Base-by-base conservation (phyloP, 306 rosid genomes). In the Senna tora region DNA sequence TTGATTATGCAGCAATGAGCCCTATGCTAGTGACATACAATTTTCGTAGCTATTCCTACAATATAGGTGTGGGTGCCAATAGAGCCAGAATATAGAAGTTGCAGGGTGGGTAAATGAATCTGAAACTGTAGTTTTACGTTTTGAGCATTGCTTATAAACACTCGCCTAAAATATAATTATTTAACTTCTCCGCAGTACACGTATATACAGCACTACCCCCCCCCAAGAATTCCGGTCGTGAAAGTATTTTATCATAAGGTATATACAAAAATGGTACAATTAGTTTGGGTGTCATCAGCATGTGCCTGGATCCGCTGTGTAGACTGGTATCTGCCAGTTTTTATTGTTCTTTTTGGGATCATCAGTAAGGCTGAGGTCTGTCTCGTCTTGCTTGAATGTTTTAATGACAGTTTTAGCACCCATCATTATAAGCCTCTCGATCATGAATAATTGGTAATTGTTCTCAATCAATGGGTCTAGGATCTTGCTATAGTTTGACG, bases 331-430 rank as follows among this genome's bases (percentile, higher is more conserved):
- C 82, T 95, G 91, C 99, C 99, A 95, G 6, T 19, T 55, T 77
- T 88, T 95, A 19, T 88, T 87, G 80, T 89, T 95, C 89, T 95
- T 95, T 79, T 95, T 95, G 2, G 90, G 96, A 74, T 95, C 99
- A 79, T 91, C 97, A 0, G 92, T 85, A 72, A 95, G 99, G 82
- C 90, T 81, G 38, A 84, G 88, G 75, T 79, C 90, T 8, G 85
- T 76, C 56, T 81, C 89, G 28, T 76, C 89, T 83, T 89, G 96
- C 83, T 95, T 95, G 84, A 80, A 91, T n/a, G 99, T 95, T 76
- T 36, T 86, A 65, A 95, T 89, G 81, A 85, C 82, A 25, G 87
- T 88, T 84, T 88, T 91, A 9, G 96, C 97, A 43, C 93, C 96
- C 75, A 45, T 81, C 88, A 89, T 4, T 46, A 95, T 81, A 33